A percentile compares a stretch with the other conserved stretches of the same genome.
Evolutionary conservation across 2,329 filamentous ascomycete genomes (phyloP).

Genomic region (Penicillium sp.): DNA sequence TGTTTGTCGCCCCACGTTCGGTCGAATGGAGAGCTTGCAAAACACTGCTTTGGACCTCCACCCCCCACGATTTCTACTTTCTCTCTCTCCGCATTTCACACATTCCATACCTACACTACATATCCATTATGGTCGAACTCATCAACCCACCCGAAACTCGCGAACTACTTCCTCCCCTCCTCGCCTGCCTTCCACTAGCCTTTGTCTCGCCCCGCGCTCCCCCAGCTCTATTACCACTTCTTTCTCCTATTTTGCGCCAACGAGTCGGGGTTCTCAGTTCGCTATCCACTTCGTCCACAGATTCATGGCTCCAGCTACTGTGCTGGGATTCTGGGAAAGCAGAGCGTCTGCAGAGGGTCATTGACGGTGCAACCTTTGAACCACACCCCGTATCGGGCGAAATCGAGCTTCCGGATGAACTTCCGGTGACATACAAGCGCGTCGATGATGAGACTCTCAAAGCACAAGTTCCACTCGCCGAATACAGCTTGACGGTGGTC

Average conservation of each 20-base stretch:
- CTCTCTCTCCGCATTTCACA: constrained; percentile 1
- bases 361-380: constrained; percentile 57
- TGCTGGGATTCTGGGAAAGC: constrained; percentile 57
- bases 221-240: constrained; percentile 58
- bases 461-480: constrained; percentile 51
- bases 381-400: constrained; percentile 65
- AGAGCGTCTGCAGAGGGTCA: constrained; percentile 51
- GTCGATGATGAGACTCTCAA: constrained; percentile 63
- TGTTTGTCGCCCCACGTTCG: constrained; percentile 14
- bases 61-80: constrained; percentile 1
- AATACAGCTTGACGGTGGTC: constrained; percentile 54
- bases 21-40: constrained; percentile 15
- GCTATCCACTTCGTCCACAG: constrained; percentile 40
- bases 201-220: constrained; percentile 59
- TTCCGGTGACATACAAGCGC: constrained; percentile 55
- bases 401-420: constrained; percentile 59
- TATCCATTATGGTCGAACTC: constrained; percentile 50
- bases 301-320: constrained; percentile 59
- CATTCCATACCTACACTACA: not conserved
- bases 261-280: constrained; percentile 56
- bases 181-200: constrained; percentile 62
- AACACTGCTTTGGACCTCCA: not conserved
- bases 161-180: constrained; percentile 58
- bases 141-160: constrained; percentile 56
- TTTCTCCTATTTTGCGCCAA: constrained; percentile 63